Conservation (phyloP, 2,329 filamentous ascomycete species). For the Penicillium sp. region DNA sequence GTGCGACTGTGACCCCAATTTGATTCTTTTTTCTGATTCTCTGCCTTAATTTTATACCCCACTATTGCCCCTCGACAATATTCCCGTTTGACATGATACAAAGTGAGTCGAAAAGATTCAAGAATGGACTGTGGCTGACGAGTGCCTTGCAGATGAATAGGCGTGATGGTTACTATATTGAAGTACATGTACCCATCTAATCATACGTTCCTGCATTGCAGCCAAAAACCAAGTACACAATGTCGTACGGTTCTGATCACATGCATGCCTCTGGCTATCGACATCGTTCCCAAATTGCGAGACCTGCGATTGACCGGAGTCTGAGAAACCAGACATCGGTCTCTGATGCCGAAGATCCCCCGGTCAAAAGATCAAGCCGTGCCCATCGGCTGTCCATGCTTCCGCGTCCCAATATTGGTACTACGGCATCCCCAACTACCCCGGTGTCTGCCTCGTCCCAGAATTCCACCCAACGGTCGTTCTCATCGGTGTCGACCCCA, state of each 20-base stretch:
- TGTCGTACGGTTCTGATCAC: slow-evolving; percentile 39
- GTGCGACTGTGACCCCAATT: neutral
- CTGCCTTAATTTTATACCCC: slow-evolving; percentile 4
- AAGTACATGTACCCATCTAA: slow-evolving; percentile 24
- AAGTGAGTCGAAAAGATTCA: neutral
- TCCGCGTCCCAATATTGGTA: slow-evolving; percentile 29
- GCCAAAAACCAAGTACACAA: slow-evolving; percentile 32
- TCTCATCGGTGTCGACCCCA: slow-evolving; percentile 14
- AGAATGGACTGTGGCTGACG: neutral
- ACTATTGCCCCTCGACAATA: neutral
- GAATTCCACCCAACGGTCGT: slow-evolving; percentile 11
- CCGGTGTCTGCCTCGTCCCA: slow-evolving; percentile 15
- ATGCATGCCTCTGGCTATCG: slow-evolving; percentile 25
- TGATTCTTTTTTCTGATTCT: neutral
- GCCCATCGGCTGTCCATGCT: slow-evolving; percentile 31
- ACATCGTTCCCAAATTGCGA: slow-evolving; percentile 31
- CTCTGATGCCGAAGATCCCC: slow-evolving; percentile 28
- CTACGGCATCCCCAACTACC: slow-evolving; percentile 19
- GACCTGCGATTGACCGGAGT: slow-evolving; percentile 21
- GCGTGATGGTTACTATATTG: slow-evolving; percentile 35
- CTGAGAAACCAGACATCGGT: slow-evolving; percentile 26
- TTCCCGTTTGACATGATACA: slow-evolving; percentile 4
- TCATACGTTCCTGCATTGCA: slow-evolving; percentile 31
- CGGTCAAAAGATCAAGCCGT: slow-evolving; percentile 21
- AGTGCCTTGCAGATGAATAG: neutral